A percentile compares a stretch with the other conserved stretches of the same genome.
Conservation (phyloP, 2,329 filamentous ascomycete species). For the Neonectria coccinea region DNA sequence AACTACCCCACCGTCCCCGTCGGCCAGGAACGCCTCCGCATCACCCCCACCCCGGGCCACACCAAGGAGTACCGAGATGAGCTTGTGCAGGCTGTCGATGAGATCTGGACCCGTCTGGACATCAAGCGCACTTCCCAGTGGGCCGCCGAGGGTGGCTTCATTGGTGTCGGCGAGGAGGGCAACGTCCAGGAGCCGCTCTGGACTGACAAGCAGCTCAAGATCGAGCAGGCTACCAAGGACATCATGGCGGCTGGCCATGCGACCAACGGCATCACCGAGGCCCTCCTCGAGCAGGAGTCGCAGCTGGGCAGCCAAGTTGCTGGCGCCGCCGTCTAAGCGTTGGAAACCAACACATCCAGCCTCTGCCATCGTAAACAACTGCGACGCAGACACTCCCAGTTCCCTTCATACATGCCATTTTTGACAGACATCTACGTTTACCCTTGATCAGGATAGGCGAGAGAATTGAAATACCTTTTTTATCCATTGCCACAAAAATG, state of each 20-base stretch:
- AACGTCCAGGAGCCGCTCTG: constrained; percentile 80
- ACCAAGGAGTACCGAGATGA: constrained; percentile 86
- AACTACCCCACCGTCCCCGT: constrained; percentile 99
- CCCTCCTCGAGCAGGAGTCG: constrained; percentile 68
- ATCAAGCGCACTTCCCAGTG: constrained; percentile 96
- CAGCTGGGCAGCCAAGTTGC: constrained; percentile 48
- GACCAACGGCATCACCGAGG: constrained; percentile 63
- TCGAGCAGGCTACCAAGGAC: constrained; percentile 74
- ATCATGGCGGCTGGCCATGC: constrained; percentile 62
- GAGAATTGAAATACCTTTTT: constrained; percentile 39
- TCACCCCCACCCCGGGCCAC: constrained; percentile 96
- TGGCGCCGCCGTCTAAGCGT: constrained; percentile 44
- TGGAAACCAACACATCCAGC: neutral
- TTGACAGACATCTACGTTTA: constrained; percentile 36
- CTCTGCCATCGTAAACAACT: constrained; percentile 21
- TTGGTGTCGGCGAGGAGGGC: constrained; percentile 85
- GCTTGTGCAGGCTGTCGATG: constrained; percentile 84
- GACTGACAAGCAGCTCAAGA: constrained; percentile 88
- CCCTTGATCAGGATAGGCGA: constrained; percentile 29
- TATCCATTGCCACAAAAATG: constrained; percentile 24
- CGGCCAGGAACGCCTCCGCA: constrained; percentile 95
- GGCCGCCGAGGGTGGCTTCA: constrained; percentile 91
- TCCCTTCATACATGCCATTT: constrained; percentile 38
- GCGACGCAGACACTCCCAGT: constrained; percentile 29
- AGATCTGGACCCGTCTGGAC: constrained; percentile 87